Evolutionary conservation across 148 eudicot species (phyloP).

Genomic region (Rhododendron vialii): DNA sequence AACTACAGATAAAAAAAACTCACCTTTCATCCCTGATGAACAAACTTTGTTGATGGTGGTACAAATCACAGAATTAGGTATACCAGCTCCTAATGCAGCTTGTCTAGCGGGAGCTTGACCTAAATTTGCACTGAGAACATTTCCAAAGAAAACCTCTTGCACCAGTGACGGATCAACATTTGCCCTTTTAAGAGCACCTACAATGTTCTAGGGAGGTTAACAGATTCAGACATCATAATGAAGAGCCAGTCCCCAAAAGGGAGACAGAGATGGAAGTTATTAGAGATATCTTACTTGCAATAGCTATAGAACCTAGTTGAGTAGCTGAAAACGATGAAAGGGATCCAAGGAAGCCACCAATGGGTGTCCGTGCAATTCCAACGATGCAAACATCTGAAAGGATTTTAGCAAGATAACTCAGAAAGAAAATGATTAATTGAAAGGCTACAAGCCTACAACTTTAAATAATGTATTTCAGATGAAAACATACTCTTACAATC

Average conservation of each 20-base stretch:
- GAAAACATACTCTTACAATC: background rate
- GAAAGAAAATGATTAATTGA: background rate
- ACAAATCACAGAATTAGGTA: slow-evolving; percentile 80
- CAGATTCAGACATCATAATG: slow-evolving; percentile 1
- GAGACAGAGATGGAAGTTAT: background rate
- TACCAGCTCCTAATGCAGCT: slow-evolving; percentile 91
- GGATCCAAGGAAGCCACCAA: slow-evolving; percentile 86
- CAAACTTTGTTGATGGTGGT: slow-evolving; percentile 97
- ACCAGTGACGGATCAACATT: slow-evolving; percentile 69
- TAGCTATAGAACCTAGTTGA: slow-evolving; percentile 83
- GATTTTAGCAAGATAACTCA: slow-evolving; percentile 4
- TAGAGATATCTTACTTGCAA: slow-evolving; percentile 41
- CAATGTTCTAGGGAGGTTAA: background rate
- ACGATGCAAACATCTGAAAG: slow-evolving; percentile 83
- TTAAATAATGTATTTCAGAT: background rate
- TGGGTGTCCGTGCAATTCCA: slow-evolving; percentile 88
- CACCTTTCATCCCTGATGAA: slow-evolving; percentile 94
- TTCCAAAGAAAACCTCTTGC: slow-evolving; percentile 93
- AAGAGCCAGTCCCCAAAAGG: background rate
- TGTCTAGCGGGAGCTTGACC: slow-evolving; percentile 99
- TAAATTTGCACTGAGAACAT: slow-evolving; percentile 93
- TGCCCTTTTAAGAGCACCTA: slow-evolving; percentile 83
- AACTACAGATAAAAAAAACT: background rate
- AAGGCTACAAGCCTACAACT: slow-evolving; percentile 7
- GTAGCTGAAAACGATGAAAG: slow-evolving; percentile 91